phyloP scores from a whole-genome alignment of 1,284 basidiomycete species.

The Phellinidium pouzarii region DNA sequence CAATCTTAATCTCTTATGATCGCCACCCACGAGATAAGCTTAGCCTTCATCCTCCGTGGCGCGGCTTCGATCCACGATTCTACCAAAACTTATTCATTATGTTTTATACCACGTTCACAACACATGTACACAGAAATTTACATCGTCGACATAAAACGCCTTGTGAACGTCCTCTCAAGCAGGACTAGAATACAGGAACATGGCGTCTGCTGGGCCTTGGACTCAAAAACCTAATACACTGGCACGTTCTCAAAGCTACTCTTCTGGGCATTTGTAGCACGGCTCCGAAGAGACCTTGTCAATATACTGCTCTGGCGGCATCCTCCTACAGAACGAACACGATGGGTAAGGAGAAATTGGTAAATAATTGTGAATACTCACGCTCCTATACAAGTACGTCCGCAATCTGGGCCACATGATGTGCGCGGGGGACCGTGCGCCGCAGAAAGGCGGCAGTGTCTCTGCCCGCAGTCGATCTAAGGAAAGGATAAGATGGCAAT shows the following conservation, averaged over 20 bases:
- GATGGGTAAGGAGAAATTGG: too few relatives aligned
- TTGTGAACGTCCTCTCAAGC: too few relatives aligned
- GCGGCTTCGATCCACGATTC: constrained; percentile 1
- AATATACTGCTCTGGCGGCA: neutral
- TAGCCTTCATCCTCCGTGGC: neutral
- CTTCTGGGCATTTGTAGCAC: constrained; percentile 6
- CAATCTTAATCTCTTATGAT: neutral
- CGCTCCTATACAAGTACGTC: constrained; percentile 14
- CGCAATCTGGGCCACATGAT: constrained; percentile 14
- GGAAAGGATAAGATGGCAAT: neutral
- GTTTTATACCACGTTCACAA: neutral
- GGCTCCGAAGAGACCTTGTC: neutral
- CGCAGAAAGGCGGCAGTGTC: constrained; percentile 12
- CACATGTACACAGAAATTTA: neutral
- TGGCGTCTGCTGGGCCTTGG: too few relatives aligned
- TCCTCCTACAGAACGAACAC: neutral
- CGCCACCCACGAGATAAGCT: neutral
- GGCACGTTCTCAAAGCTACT: neutral
- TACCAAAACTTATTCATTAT: neutral
- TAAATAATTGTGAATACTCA: neutral
- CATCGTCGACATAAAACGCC: too few relatives aligned
- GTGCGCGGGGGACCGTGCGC: constrained; percentile 7
- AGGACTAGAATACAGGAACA: too few relatives aligned
- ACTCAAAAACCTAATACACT: neutral
- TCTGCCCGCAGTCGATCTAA: constrained; percentile 13